phyloP scores from a whole-genome alignment of 441 rosid genomes.

The Populus tomentosa region DNA sequence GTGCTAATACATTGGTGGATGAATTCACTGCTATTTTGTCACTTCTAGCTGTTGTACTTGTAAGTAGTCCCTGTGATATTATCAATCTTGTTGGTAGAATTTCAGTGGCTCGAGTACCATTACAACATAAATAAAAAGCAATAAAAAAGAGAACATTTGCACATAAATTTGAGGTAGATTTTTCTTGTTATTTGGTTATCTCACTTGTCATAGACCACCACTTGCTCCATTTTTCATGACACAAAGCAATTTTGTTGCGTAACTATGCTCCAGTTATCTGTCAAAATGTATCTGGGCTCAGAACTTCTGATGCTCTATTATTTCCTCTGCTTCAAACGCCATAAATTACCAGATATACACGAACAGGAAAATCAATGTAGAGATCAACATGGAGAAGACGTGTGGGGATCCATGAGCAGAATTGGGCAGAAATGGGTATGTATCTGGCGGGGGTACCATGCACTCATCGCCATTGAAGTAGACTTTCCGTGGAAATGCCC shows the following conservation, averaged over 20 bases:
- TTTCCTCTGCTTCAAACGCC: background rate
- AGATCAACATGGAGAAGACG: constrained; percentile 28
- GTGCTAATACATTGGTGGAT: background rate
- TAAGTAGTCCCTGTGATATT: background rate
- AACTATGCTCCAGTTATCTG: background rate
- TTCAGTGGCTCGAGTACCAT: background rate
- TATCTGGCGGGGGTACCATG: constrained; percentile 70
- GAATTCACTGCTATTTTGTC: background rate
- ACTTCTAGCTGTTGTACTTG: constrained; percentile 3
- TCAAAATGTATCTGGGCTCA: background rate
- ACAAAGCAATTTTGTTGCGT: background rate
- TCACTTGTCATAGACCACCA: background rate
- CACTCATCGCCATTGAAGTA: constrained; percentile 70
- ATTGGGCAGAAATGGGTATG: constrained; percentile 76
- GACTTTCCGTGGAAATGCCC: constrained; percentile 56
- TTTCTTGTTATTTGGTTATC: background rate
- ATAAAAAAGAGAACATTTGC: background rate
- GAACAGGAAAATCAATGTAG: constrained; percentile 29
- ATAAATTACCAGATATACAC: constrained; percentile 26
- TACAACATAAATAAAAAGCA: constrained; percentile 3
- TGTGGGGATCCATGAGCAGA: constrained; percentile 27
- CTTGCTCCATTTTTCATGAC: no score
- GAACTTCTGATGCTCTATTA: background rate
- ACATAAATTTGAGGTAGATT: background rate
- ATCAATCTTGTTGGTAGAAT: constrained; percentile 14